Conservation (phyloP, 257 asterid species). For the Mitragyna speciosa region DNA sequence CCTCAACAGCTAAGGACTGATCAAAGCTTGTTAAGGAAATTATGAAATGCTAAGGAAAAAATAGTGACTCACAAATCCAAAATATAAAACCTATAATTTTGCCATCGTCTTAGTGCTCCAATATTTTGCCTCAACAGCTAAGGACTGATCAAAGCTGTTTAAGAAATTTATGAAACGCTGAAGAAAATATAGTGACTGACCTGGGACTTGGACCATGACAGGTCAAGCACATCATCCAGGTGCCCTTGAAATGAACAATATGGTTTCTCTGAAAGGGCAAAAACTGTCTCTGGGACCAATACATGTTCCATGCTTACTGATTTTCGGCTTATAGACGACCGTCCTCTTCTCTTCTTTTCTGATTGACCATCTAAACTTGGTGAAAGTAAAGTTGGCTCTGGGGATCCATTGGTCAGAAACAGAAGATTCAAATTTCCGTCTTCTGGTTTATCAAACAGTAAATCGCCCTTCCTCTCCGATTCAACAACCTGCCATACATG, state of each 20-base stretch:
- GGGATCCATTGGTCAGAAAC: slow-evolving; percentile 73
- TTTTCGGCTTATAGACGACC: slow-evolving; percentile 80
- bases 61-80: slow-evolving; percentile 29
- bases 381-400: slow-evolving; percentile 68
- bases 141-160: background rate
- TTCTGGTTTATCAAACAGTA: slow-evolving; percentile 65
- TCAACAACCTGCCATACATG: slow-evolving; percentile 92
- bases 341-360: slow-evolving; percentile 84
- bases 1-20: background rate
- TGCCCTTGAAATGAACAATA: slow-evolving; percentile 84
- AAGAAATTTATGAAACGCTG: slow-evolving; percentile 7
- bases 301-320: slow-evolving; percentile 76
- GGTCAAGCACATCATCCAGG: slow-evolving; percentile 80
- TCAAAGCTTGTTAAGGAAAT: slow-evolving; percentile 1
- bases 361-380: slow-evolving; percentile 67
- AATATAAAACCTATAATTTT: background rate
- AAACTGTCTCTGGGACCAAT: slow-evolving; percentile 78
- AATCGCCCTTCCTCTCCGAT: slow-evolving; percentile 85
- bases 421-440: slow-evolving; percentile 78
- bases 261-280: slow-evolving; percentile 82
- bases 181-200: slow-evolving; percentile 43
- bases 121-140: background rate
- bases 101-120: background rate
- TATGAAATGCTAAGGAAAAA: slow-evolving; percentile 11
- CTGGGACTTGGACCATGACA: slow-evolving; percentile 99